Evolutionary conservation across 352 stramenopile species (phyloP).

Genomic region (Phytophthora foliorum): DNA sequence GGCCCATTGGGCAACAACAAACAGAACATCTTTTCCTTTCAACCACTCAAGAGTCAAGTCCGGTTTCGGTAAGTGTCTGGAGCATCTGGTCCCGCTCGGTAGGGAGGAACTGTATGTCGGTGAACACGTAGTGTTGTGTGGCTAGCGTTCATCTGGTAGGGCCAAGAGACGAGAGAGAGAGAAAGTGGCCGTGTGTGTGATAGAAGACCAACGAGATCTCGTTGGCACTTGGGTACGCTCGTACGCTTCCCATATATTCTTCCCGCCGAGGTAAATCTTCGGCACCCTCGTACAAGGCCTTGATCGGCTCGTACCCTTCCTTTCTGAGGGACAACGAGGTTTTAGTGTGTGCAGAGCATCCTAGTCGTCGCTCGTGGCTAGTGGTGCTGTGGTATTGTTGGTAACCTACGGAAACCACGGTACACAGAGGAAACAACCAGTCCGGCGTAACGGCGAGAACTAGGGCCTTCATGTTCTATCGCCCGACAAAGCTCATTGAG

Average conservation of each 20-base stretch:
- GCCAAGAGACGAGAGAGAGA: slow-evolving; percentile 1
- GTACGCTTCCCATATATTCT: no score
- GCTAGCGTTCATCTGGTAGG: neutral
- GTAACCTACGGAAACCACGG: no score
- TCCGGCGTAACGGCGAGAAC: no score
- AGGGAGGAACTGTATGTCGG: neutral
- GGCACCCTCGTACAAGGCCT: neutral
- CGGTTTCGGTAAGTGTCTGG: slow-evolving; percentile 5
- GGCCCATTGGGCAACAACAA: neutral
- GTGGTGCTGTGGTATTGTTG: no score
- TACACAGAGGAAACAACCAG: no score
- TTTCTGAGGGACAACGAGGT: neutral
- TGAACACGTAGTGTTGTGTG: slow-evolving; percentile 1
- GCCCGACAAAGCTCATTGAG: no score
- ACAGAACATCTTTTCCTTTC: neutral
- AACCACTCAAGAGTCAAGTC: slow-evolving; percentile 5
- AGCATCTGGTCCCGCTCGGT: no score
- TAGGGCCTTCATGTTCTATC: no score
- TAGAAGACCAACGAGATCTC: no score
- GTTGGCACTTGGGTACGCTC: no score
- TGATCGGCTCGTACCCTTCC: neutral
- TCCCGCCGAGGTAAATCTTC: neutral
- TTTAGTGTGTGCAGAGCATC: no score
- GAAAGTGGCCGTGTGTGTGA: neutral
- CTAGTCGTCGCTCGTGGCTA: no score